Evolutionary conservation across 495 filamentous ascomycete species (phyloP), one percentile per base, ranked within the genome.

Genomic region (Parathielavia appendiculata): DNA sequence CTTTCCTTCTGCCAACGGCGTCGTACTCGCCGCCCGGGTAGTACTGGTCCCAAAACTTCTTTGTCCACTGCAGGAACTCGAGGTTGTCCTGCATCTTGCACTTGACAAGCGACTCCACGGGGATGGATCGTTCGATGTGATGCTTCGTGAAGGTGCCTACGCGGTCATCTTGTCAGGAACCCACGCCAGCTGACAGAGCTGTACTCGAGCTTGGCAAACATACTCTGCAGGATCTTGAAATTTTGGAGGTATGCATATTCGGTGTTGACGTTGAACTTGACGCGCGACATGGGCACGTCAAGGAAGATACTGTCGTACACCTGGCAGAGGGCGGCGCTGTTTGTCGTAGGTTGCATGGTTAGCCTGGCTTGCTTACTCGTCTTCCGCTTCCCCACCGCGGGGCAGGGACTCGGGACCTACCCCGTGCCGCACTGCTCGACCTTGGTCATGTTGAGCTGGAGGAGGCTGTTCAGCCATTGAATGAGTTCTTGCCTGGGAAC

Each of bases 71-170:
- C 36, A 98, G 83, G 74, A 97, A 98, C 69, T 97, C 95, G 60
- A 98, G 90, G 77, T 98, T 98, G 71, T 98, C 93, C 76, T 98
- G 93, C 90, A 98, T 97, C 77, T 95, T 95, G 81, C 93, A 98
- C 75, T 97, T 97, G 62, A 91, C 81, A 56, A 98, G 86, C 63
- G 82, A 76, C 72, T 96, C 85, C 65, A 97, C 87, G 63, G 91
- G 91, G 60, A 97, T 83, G 23, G 85, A 84, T 64, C 89, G 90
- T 54, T 97, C 90, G 71, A 98, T 83, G 38, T 80, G 71, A 75
- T 97, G 92, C 63, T 85, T 84, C 38, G 87, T 82, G 70, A 97
- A 97, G 47, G 83, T 79, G 71, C 87, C 91, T 96, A 54, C 16
- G 43, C 34, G 13, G 59, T 12, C 52, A 20, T 41, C 11, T 55